A percentile compares a stretch with the other conserved stretches of the same genome.
Evolutionary conservation across 257 asterid genomes (phyloP).

Genomic region (Solanum bulbocastanum): DNA sequence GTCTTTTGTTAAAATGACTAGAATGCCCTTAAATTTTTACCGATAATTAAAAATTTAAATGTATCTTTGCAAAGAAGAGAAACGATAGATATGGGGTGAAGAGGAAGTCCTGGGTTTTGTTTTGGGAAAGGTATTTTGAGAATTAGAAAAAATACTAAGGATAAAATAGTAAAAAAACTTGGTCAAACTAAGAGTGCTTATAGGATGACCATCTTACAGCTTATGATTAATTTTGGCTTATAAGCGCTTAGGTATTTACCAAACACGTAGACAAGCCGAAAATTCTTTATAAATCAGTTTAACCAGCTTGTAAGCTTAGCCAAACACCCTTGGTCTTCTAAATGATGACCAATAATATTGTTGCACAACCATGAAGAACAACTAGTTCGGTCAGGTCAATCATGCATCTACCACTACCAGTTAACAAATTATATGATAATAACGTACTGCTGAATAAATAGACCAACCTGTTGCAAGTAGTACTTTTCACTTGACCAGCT

Average conservation of each 20-base stretch:
- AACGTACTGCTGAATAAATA: not conserved
- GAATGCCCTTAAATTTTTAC: not conserved
- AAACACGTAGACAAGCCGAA: not conserved
- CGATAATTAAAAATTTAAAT: not conserved
- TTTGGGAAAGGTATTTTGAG: not conserved
- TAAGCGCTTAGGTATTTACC: not conserved
- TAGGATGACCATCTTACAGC: not conserved
- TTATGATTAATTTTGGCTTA: not conserved
- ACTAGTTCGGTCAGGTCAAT: not conserved
- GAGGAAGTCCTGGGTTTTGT: not conserved
- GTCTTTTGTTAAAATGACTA: not conserved
- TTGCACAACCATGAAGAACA: not conserved
- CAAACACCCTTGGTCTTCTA: not conserved
- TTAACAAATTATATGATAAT: not conserved
- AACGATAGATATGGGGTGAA: not conserved
- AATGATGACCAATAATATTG: not conserved
- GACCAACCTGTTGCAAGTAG: slow-evolving; percentile 77
- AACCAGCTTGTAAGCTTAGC: not conserved
- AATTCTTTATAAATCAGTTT: not conserved
- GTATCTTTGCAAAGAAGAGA: not conserved
- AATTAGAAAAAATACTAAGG: not conserved
- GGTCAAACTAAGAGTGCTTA: not conserved
- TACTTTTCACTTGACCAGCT: slow-evolving; percentile 94
- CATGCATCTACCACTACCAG: not conserved
- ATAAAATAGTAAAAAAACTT: not conserved